A percentile compares a stretch with the other conserved stretches of the same genome.
These are phyloP conservation scores for Penicillium paradoxum DNA, from an alignment of 495 filamentous ascomycete genomes.

Conservation along the genomic window DNA sequence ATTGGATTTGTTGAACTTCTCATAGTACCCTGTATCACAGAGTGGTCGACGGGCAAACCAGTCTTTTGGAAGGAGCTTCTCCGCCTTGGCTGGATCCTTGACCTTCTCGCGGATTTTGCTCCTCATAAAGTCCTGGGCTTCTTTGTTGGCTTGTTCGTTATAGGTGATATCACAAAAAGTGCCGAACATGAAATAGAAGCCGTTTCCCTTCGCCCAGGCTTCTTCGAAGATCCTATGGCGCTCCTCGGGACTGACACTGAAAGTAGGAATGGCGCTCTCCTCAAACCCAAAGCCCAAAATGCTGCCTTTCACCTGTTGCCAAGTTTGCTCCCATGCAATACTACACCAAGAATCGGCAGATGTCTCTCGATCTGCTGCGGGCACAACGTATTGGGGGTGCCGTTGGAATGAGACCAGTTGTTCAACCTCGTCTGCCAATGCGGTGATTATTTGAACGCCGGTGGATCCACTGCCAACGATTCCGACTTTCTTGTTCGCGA, in stretches of 20 bases:
- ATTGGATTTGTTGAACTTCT: slow-evolving; percentile 18
- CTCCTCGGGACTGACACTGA: slow-evolving; percentile 10
- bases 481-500: slow-evolving; percentile 39
- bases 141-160: slow-evolving; percentile 15
- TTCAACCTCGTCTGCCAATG: slow-evolving; percentile 25
- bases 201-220: slow-evolving; percentile 18
- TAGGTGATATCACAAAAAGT: slow-evolving; percentile 19
- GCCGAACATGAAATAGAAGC: slow-evolving; percentile 22
- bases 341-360: not conserved
- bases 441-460: slow-evolving; percentile 36
- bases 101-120: slow-evolving; percentile 18
- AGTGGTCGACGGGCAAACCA: slow-evolving; percentile 15
- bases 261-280: not conserved
- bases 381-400: slow-evolving; percentile 44
- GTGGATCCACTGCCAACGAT: slow-evolving; percentile 45
- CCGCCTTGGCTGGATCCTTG: slow-evolving; percentile 12
- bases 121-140: slow-evolving; percentile 20
- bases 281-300: slow-evolving; percentile 7
- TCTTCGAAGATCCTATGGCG: slow-evolving; percentile 15
- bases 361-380: slow-evolving; percentile 32
- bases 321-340: not conserved
- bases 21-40: slow-evolving; percentile 26
- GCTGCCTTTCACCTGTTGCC: not conserved
- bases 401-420: slow-evolving; percentile 43
- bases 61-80: slow-evolving; percentile 13